Percentiles rank a stretch among this genome's conserved stretches.
Conservation (phyloP, 2,329 filamentous ascomycete genomes). For the Macroventuria anomochaeta region DNA sequence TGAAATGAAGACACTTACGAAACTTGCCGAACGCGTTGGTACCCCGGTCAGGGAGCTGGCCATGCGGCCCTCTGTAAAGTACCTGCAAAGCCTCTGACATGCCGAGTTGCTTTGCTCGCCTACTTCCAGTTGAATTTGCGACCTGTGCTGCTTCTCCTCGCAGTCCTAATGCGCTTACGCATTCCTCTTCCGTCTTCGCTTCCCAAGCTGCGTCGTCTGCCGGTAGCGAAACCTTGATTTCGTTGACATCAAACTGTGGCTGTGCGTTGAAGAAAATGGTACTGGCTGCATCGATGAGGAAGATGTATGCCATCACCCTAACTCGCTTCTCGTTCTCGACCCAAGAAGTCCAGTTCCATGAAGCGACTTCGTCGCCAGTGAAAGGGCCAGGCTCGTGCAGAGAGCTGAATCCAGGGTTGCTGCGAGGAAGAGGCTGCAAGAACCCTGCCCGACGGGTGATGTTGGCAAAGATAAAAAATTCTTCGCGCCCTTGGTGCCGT, state of each 20-base stretch:
- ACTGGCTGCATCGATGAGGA: constrained; percentile 68
- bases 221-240: constrained; percentile 72
- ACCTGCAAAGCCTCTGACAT: constrained; percentile 67
- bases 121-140: constrained; percentile 68
- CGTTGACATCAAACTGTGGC: constrained; percentile 67
- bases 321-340: constrained; percentile 73
- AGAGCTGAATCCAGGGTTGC: constrained; percentile 60
- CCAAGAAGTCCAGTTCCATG: constrained; percentile 72
- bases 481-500: constrained; percentile 66
- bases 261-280: constrained; percentile 75
- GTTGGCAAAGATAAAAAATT: constrained; percentile 63
- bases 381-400: constrained; percentile 64
- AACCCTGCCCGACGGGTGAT: constrained; percentile 65
- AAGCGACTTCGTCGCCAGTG: constrained; percentile 53
- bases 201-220: constrained; percentile 78
- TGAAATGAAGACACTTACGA: constrained; percentile 21
- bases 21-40: constrained; percentile 79
- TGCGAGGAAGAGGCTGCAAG: constrained; percentile 59
- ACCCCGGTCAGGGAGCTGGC: constrained; percentile 66
- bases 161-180: constrained; percentile 70
- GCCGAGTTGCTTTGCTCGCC: constrained; percentile 68
- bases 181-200: constrained; percentile 64
- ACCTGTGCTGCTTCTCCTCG: constrained; percentile 63
- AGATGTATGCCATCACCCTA: constrained; percentile 69
- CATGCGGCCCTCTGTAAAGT: constrained; percentile 64